phyloP scores from a whole-genome alignment of 139 green algal species.

The Gonium pectorale region DNA sequence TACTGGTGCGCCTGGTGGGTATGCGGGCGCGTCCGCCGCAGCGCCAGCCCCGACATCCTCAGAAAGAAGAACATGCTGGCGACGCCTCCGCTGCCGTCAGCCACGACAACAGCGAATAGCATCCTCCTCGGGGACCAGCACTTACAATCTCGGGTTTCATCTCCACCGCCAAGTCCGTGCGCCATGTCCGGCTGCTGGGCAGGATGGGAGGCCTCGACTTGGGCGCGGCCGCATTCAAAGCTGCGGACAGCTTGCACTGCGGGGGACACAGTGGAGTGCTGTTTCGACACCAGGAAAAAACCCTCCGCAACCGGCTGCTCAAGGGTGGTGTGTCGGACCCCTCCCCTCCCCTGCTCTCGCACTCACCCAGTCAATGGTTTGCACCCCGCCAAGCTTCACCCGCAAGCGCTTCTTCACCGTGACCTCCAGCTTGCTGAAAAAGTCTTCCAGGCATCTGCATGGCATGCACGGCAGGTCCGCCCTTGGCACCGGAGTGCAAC shows the following conservation, averaged over 20 bases:
- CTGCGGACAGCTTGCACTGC: constrained; percentile 20
- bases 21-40: no score
- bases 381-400: constrained; percentile 21
- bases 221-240: neutral
- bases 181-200: constrained; percentile 40
- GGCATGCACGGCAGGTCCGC: no score
- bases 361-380: constrained; percentile 31
- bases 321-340: no score
- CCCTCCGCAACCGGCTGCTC: no score
- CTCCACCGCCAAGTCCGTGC: constrained; percentile 34
- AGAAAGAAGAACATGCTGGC: no score
- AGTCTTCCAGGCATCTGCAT: constrained; percentile 23
- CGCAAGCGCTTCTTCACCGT: constrained; percentile 15
- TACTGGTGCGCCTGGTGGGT: no score
- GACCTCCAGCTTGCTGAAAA: neutral
- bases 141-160: constrained; percentile 42
- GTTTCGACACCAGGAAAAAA: no score
- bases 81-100: no score
- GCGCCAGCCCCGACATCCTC: no score
- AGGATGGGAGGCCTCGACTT: constrained; percentile 28
- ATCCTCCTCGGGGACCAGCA: neutral
- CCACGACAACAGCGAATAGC: no score
- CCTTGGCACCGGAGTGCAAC: neutral
- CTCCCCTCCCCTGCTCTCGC: neutral
- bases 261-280: no score